These are phyloP conservation scores for Annulohypoxylon maeteangense DNA, from an alignment of 495 filamentous ascomycete genomes.

Conservation along the genomic window DNA sequence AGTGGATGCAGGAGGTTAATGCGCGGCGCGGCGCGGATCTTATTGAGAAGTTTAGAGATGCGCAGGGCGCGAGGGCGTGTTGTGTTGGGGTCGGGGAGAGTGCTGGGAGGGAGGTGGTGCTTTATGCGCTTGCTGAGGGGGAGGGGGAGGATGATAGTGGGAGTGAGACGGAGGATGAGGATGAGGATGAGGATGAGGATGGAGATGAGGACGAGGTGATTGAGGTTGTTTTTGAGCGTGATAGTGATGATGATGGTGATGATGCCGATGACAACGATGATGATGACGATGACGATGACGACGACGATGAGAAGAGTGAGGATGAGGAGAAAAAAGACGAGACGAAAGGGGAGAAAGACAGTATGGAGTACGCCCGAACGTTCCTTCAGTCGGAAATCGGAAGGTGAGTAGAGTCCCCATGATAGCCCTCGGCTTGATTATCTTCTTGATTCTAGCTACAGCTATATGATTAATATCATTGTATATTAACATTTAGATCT, in stretches of 20 bases:
- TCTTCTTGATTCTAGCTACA: background rate
- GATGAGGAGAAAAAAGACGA: background rate
- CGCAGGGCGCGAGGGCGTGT: background rate
- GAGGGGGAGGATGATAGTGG: background rate
- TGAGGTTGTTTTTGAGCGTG: background rate
- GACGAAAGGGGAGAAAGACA: slow-evolving; percentile 1
- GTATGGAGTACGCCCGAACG: background rate
- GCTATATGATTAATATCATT: background rate
- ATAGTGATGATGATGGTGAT: background rate
- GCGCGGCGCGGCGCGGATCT: background rate
- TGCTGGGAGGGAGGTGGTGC: background rate
- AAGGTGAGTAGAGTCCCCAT: background rate
- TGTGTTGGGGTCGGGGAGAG: background rate
- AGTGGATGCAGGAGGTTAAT: background rate
- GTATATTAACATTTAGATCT: background rate
- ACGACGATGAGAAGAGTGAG: background rate
- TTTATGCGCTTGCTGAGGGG: background rate
- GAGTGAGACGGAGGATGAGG: background rate
- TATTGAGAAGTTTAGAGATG: background rate
- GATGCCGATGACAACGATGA: background rate
- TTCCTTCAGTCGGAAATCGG: background rate
- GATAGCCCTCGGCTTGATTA: background rate
- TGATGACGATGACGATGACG: background rate
- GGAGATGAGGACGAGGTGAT: background rate
- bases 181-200: background rate